These are phyloP conservation scores for Endoconidiophora laricicola DNA, from an alignment of 2,329 filamentous ascomycete genomes.

Conservation along the genomic window DNA sequence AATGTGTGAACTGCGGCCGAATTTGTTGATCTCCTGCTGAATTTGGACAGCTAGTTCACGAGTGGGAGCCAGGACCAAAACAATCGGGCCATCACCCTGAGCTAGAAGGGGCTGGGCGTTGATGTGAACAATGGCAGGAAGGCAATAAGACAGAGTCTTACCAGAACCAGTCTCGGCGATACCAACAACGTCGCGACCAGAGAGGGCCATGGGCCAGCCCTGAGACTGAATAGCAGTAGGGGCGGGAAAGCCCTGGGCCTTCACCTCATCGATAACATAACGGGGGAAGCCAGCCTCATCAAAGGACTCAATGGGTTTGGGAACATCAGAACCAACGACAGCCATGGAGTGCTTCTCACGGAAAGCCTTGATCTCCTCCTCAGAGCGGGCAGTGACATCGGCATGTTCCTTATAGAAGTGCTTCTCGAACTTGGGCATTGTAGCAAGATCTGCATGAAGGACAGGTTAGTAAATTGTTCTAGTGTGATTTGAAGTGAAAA, in stretches of 20 bases:
- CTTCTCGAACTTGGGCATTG: constrained; percentile 94
- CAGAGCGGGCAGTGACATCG: constrained; percentile 55
- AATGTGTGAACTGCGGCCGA: constrained; percentile 93
- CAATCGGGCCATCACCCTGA: constrained; percentile 89
- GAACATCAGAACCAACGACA: constrained; percentile 62
- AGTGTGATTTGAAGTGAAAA: constrained; percentile 17
- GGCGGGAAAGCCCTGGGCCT: constrained; percentile 86
- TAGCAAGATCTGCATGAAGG: constrained; percentile 43
- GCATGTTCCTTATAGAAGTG: constrained; percentile 96
- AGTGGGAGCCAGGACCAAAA: constrained; percentile 86
- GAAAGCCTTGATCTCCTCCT: constrained; percentile 74
- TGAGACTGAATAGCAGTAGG: constrained; percentile 96
- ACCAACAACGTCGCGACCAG: constrained; percentile 94
- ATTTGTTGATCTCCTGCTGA: constrained; percentile 96
- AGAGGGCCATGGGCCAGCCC: constrained; percentile 97
- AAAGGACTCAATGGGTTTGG: constrained; percentile 90
- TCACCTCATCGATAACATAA: constrained; percentile 97
- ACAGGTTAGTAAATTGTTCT: constrained; percentile 16
- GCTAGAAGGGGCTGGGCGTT: constrained; percentile 94
- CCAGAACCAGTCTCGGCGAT: constrained; percentile 98
- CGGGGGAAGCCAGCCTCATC: constrained; percentile 93
- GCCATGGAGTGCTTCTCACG: constrained; percentile 73
- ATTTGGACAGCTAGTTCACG: constrained; percentile 98
- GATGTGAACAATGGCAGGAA: constrained; percentile 97
- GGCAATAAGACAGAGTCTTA: constrained; percentile 97